Evolutionary conservation across 2,329 filamentous ascomycete genomes (phyloP).

Genomic region (Fusarium sp.): DNA sequence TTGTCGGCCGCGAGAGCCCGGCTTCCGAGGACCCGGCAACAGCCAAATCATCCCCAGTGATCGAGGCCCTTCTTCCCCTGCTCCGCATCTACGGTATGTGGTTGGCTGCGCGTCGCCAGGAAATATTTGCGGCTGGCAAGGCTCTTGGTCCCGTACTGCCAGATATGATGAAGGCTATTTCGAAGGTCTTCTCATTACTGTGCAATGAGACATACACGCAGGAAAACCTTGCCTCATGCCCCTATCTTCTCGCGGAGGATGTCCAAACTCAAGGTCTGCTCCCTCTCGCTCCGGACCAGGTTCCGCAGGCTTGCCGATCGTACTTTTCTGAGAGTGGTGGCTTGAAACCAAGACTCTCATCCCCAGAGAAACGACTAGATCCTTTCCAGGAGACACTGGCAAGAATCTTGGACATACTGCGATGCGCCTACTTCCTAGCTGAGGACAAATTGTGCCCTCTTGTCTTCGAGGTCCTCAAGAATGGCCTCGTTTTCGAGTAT

Average conservation of each 20-base stretch:
- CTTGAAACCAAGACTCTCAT: constrained; percentile 56
- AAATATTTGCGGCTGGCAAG: constrained; percentile 60
- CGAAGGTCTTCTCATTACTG: constrained; percentile 62
- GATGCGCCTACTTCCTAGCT: constrained; percentile 62
- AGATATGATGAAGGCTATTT: constrained; percentile 61
- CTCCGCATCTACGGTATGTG: constrained; percentile 67
- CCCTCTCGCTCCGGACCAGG: constrained; percentile 54
- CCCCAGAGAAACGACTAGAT: constrained; percentile 49
- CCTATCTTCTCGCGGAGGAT: constrained; percentile 67
- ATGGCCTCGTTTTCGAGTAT: constrained; percentile 52
- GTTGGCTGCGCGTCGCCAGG: constrained; percentile 61
- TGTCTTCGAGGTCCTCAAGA: constrained; percentile 44
- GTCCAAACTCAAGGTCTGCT: constrained; percentile 59
- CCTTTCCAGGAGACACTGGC: constrained; percentile 57
- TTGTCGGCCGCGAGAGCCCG: constrained; percentile 42
- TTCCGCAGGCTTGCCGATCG: constrained; percentile 57
- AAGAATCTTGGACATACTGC: constrained; percentile 62
- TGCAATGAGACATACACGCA: constrained; percentile 58
- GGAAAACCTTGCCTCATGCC: constrained; percentile 55
- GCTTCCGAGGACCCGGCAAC: constrained; percentile 41
- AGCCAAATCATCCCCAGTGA: constrained; percentile 51
- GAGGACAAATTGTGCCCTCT: constrained; percentile 58
- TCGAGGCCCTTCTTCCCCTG: constrained; percentile 62
- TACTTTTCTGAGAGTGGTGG: constrained; percentile 52
- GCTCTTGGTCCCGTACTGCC: constrained; percentile 60